Conservation (phyloP, 148 eudicot species). For the Vaccinium vitisidaea region DNA sequence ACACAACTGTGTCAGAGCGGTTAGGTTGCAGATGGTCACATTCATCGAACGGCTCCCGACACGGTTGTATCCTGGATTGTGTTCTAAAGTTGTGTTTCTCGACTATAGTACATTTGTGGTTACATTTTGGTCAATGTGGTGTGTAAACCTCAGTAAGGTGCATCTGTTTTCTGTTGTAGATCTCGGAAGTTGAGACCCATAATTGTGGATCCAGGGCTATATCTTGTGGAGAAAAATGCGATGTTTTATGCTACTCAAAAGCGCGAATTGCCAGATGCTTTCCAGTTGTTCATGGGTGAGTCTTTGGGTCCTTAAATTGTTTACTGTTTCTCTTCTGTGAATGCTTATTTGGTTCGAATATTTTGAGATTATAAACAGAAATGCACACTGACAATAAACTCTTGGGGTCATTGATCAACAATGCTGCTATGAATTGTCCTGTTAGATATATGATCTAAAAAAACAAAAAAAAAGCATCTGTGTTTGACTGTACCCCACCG, state of each 20-base stretch:
- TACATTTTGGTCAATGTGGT: neutral
- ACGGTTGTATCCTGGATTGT: too few species aligned
- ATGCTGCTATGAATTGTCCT: neutral
- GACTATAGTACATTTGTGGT: neutral
- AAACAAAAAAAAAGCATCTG: too few species aligned
- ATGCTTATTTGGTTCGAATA: neutral
- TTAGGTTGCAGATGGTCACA: too few species aligned
- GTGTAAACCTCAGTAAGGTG: neutral
- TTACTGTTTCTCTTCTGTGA: neutral
- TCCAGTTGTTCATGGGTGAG: slow-evolving; percentile 73
- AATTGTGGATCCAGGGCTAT: slow-evolving; percentile 84
- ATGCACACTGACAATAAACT: too few species aligned
- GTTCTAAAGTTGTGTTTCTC: too few species aligned
- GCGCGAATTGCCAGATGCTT: slow-evolving; percentile 72
- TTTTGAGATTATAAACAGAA: neutral
- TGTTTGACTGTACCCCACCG: too few species aligned
- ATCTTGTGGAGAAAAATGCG: slow-evolving; percentile 45
- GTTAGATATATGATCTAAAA: too few species aligned
- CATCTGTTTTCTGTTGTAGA: slow-evolving; percentile 34
- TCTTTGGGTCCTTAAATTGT: slow-evolving; percentile 11
- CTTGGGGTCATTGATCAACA: neutral
- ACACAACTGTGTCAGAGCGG: too few species aligned
- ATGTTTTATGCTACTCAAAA: slow-evolving; percentile 78
- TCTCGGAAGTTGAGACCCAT: slow-evolving; percentile 74
- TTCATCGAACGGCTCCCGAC: too few species aligned